Base-by-base conservation (phyloP, 352 stramenopile species). In the Phytophthora nicotianae region DNA sequence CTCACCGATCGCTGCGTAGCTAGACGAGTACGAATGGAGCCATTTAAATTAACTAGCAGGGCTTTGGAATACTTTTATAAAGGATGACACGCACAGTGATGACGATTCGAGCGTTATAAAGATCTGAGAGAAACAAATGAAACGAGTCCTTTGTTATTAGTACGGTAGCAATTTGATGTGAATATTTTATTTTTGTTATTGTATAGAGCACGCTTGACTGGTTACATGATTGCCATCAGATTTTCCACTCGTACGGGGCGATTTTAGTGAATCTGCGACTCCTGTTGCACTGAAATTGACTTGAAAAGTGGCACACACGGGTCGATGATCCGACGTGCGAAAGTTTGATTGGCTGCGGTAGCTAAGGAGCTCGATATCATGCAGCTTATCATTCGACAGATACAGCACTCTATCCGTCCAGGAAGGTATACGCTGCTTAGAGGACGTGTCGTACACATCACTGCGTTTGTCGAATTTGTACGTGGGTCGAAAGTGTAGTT, bases 391-490 rank as follows among this genome's bases (percentile, higher is more conserved):
- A 35, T 91, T 91, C 16, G 75, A 87, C 21, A 84, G 54, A 43
- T 81, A 94, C 10, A 99, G 63, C 26, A 99, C 90, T 17, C 96
- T 81, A 75, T 99, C 96, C n/a, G 96, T 98, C 94, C 93, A 99
- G 13, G 95, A 96, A 32, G 95, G 96, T 46, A 98, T 95, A 19
- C 96, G 83, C 68, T 96, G 90, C 75, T 98, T 99, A 17, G 89
- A 68, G 3, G 91, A 98, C 47, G 92, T 97, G 68, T 99, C 96
- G 71, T 98, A 98, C 14, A 77, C 59, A 65, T 97, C 85, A 35
- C 72, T 89, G 48, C 71, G 79, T 59, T 97, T 98, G 78, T 98
- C 95, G 66, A 98, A 98, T 70, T 98, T 98, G 75, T 98, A 99
- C 13, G 96, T 98, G 7, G 96, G 96, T 13, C 81, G 77, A 59